A percentile compares a stretch with the other conserved stretches of the same genome.
Evolutionary conservation across 1,284 basidiomycete genomes (phyloP).

Genomic region (Trametes polyzona): DNA sequence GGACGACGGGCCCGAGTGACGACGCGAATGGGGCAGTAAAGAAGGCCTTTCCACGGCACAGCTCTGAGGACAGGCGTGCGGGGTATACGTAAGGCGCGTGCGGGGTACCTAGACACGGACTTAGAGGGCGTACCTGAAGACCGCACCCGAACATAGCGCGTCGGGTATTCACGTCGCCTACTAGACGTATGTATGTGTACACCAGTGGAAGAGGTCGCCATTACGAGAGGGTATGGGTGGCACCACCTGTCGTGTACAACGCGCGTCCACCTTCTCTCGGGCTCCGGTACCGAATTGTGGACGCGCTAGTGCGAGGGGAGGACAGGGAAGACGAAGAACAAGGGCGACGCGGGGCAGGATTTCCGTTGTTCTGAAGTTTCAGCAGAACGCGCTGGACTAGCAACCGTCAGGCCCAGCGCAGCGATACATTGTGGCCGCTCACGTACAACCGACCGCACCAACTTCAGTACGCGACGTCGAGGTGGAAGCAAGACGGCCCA

Average conservation of each 20-base stretch:
- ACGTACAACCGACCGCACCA: too few species aligned
- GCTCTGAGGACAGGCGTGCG: constrained; percentile 1
- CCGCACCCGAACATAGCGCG: background rate
- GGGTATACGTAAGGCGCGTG: constrained; percentile 5
- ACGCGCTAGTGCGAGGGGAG: background rate
- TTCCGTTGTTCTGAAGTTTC: too few species aligned
- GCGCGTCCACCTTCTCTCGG: background rate
- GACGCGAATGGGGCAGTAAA: too few species aligned
- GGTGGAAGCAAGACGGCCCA: too few species aligned
- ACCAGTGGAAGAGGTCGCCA: background rate
- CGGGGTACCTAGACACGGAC: background rate
- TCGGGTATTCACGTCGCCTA: background rate
- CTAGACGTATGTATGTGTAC: too few species aligned
- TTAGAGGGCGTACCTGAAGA: constrained; percentile 5
- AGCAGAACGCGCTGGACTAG: too few species aligned
- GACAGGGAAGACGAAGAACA: too few species aligned
- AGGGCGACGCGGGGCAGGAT: too few species aligned
- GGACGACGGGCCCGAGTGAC: too few species aligned
- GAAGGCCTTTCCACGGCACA: constrained; percentile 2
- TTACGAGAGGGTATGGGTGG: background rate
- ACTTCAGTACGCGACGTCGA: too few species aligned
- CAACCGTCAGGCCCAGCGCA: too few species aligned
- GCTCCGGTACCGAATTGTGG: background rate
- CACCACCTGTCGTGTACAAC: background rate
- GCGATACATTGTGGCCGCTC: too few species aligned